Conservation (phyloP, 257 asterid genomes). For the Solanum pinnatisectum region DNA sequence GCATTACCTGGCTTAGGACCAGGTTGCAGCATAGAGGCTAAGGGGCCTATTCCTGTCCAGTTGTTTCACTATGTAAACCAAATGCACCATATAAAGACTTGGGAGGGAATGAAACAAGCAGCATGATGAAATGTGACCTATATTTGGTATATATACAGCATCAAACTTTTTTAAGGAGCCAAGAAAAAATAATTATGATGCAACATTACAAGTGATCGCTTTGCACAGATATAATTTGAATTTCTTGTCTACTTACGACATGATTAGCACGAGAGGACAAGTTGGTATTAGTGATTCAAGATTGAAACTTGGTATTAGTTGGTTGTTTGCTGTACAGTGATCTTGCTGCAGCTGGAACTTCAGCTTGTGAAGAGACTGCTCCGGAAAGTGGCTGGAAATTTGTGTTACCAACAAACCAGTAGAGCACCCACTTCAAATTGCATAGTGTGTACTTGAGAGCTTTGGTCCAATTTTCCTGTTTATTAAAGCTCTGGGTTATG, state of each 20-base stretch:
- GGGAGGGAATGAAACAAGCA: not conserved
- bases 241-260: not conserved
- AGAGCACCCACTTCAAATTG: constrained; percentile 93
- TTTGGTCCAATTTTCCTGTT: constrained; percentile 95
- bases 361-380: constrained; percentile 39
- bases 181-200: not conserved
- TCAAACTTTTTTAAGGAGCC: not conserved
- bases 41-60: not conserved
- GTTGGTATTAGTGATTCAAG: not conserved
- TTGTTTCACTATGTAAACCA: not conserved
- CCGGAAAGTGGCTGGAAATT: constrained; percentile 83
- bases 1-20: not conserved
- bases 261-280: not conserved
- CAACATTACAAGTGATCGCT: not conserved
- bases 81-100: not conserved
- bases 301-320: constrained; percentile 28
- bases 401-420: constrained; percentile 94
- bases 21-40: not conserved
- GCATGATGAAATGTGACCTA: not conserved
- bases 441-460: constrained; percentile 97
- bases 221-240: not conserved
- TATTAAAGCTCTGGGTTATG: constrained; percentile 90
- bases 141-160: not conserved
- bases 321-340: constrained; percentile 42
- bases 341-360: constrained; percentile 39